Evolutionary conservation across 2,329 filamentous ascomycete genomes (phyloP).

Genomic region (Leptographium galeiforme): DNA sequence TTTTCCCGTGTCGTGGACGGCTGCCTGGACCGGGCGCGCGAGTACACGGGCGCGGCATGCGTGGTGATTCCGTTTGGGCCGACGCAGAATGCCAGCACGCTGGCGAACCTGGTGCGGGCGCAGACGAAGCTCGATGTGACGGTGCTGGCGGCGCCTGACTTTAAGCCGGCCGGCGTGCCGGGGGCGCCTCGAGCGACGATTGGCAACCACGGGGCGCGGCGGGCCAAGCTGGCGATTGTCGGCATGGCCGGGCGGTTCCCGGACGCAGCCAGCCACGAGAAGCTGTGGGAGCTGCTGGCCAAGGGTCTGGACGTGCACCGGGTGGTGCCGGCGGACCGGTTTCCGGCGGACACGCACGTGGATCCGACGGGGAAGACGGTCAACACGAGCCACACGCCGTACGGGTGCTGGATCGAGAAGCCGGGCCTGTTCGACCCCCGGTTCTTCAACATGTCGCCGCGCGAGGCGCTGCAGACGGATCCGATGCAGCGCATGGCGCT

Average conservation of each 20-base stretch:
- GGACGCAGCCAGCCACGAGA: conserved; percentile 55
- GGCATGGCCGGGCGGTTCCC: conserved; percentile 71
- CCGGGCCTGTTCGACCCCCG: conserved; percentile 68
- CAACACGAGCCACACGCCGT: conserved; percentile 66
- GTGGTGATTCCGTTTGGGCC: conserved; percentile 37
- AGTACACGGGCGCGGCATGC: conserved; percentile 25
- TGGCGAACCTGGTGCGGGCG: conserved; percentile 27
- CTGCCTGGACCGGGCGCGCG: conserved; percentile 28
- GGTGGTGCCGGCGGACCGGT: conserved; percentile 55
- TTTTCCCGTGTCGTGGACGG: conserved; percentile 35
- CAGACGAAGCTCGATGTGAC: conserved; percentile 29
- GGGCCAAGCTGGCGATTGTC: conserved; percentile 70
- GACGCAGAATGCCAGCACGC: conserved; percentile 32
- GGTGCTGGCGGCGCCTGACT: conserved; percentile 23
- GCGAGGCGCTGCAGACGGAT: conserved; percentile 64
- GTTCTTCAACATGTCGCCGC: conserved; percentile 76
- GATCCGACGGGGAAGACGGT: conserved; percentile 59
- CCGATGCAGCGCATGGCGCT: conserved; percentile 68
- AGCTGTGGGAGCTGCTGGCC: conserved; percentile 62
- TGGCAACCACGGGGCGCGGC: conserved; percentile 32
- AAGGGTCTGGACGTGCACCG: conserved; percentile 64
- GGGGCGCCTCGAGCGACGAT: conserved; percentile 19
- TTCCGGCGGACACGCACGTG: conserved; percentile 56
- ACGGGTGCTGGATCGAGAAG: conserved; percentile 61
- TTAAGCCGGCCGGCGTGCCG: conserved; percentile 14